phyloP scores from a whole-genome alignment of 2,329 filamentous ascomycete species.

The Sphaceloma murrayae region DNA sequence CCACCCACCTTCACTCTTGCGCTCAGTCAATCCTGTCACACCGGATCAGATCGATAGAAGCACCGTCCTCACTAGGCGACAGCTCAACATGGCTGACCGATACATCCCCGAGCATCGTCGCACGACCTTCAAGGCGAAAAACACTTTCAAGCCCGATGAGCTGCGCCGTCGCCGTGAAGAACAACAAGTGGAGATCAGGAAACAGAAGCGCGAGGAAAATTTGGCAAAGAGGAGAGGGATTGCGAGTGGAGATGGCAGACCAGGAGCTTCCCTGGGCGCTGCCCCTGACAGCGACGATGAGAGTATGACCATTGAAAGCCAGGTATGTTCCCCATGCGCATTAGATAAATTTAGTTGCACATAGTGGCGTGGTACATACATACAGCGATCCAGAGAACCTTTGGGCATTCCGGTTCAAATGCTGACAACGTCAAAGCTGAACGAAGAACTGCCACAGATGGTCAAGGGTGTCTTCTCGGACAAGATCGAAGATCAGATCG shows the following conservation, averaged over 20 bases:
- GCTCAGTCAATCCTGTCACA: no score
- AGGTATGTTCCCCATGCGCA: no score
- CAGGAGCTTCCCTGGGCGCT: slow-evolving; percentile 73
- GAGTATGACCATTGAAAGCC: slow-evolving; percentile 83
- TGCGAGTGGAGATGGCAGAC: slow-evolving; percentile 58
- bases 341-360: no score
- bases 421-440: slow-evolving; percentile 52
- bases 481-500: slow-evolving; percentile 94
- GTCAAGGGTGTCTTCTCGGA: slow-evolving; percentile 96
- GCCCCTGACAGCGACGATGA: slow-evolving; percentile 97
- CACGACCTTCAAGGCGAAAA: slow-evolving; percentile 99
- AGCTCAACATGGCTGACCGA: slow-evolving; percentile 76
- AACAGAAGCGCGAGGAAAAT: slow-evolving; percentile 98
- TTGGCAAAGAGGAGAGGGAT: slow-evolving; percentile 96
- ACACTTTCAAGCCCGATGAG: slow-evolving; percentile 98
- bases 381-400: no score
- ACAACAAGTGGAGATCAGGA: slow-evolving; percentile 98
- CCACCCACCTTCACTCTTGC: slow-evolving; percentile 7
- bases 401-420: no score
- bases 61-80: not conserved
- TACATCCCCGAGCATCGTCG: slow-evolving; percentile 99
- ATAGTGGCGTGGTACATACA: no score
- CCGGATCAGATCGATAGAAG: no score
- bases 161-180: slow-evolving; percentile 96
- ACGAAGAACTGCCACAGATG: slow-evolving; percentile 97